phyloP scores from a whole-genome alignment of 768 basidiomycete genomes.

The Rhodosporidiobolus sp. region DNA sequence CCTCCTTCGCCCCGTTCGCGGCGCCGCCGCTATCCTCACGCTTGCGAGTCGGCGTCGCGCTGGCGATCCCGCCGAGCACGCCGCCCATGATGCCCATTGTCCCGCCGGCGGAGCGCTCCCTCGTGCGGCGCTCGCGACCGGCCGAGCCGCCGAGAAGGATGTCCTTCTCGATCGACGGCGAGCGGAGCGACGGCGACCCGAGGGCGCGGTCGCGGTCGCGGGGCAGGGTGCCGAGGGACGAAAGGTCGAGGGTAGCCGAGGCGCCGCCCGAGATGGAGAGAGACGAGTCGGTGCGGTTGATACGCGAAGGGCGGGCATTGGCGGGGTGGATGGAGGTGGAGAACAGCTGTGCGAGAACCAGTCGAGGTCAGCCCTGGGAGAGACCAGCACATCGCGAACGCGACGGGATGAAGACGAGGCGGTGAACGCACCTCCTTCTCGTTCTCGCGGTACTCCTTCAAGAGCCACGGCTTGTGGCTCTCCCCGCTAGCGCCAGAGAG shows the following conservation, averaged over 20 bases:
- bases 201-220: slow-evolving; percentile 39
- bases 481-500: not conserved
- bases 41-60: not conserved
- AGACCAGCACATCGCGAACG: slow-evolving; percentile 9
- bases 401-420: not conserved
- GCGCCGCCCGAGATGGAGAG: slow-evolving; percentile 2
- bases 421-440: slow-evolving; percentile 37
- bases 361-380: not conserved
- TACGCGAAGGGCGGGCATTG: slow-evolving; percentile 29
- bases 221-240: slow-evolving; percentile 35
- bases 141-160: not conserved
- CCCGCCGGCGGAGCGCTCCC: slow-evolving; percentile 17
- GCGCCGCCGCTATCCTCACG: slow-evolving; percentile 12
- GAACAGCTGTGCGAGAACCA: slow-evolving; percentile 25
- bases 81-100: slow-evolving; percentile 34
- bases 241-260: slow-evolving; percentile 37
- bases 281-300: slow-evolving; percentile 32
- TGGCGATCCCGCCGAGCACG: slow-evolving; percentile 37
- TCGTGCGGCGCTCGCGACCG: slow-evolving; percentile 13
- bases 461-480: slow-evolving; percentile 26
- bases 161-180: slow-evolving; percentile 27
- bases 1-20: slow-evolving; percentile 23
- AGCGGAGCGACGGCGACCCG: slow-evolving; percentile 28
- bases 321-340: slow-evolving; percentile 38
- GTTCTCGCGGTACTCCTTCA: slow-evolving; percentile 36